A percentile compares a stretch with the other conserved stretches of the same genome.
Evolutionary conservation across 139 green algal species (phyloP).

Genomic region (Desmodesmus armatus): DNA sequence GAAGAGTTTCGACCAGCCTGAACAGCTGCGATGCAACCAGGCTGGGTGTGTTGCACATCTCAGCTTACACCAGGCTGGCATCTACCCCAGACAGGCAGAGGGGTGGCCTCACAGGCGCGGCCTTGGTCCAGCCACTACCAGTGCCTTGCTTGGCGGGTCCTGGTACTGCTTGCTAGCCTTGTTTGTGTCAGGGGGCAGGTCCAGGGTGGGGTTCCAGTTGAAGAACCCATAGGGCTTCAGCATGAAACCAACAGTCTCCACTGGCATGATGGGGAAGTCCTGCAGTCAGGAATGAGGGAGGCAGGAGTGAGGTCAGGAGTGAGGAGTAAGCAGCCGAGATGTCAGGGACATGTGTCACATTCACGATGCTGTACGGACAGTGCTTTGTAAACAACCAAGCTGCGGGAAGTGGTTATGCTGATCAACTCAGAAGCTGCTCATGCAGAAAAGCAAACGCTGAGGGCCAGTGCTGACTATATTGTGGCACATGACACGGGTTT

Average conservation of each 20-base stretch:
- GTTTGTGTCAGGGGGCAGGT: slow-evolving; percentile 74
- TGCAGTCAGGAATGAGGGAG: too few species aligned
- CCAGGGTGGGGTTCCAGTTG: slow-evolving; percentile 74
- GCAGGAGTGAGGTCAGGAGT: background rate
- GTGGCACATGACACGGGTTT: slow-evolving; percentile 5
- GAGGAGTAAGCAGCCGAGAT: background rate
- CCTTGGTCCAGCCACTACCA: background rate
- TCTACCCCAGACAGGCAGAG: background rate
- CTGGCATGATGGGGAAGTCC: slow-evolving; percentile 79
- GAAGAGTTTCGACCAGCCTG: background rate
- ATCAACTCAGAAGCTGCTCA: background rate
- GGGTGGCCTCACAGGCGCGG: slow-evolving; percentile 10
- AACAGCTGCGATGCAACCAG: background rate
- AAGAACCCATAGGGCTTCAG: slow-evolving; percentile 82
- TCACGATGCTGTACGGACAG: too few species aligned
- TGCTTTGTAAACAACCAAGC: too few species aligned
- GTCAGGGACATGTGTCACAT: too few species aligned
- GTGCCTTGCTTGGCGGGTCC: background rate
- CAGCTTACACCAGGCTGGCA: background rate
- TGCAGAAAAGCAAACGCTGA: background rate
- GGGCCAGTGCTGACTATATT: background rate
- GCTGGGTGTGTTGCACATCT: background rate
- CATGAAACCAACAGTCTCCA: slow-evolving; percentile 76
- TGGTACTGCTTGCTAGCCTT: slow-evolving; percentile 57
- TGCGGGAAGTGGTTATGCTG: too few species aligned